Percentiles rank a stretch among this genome's conserved stretches.
These are phyloP conservation scores for Scheffersomyces illinoinensis DNA, from an alignment of 1,139 yeast genomes.

Conservation along the genomic window DNA sequence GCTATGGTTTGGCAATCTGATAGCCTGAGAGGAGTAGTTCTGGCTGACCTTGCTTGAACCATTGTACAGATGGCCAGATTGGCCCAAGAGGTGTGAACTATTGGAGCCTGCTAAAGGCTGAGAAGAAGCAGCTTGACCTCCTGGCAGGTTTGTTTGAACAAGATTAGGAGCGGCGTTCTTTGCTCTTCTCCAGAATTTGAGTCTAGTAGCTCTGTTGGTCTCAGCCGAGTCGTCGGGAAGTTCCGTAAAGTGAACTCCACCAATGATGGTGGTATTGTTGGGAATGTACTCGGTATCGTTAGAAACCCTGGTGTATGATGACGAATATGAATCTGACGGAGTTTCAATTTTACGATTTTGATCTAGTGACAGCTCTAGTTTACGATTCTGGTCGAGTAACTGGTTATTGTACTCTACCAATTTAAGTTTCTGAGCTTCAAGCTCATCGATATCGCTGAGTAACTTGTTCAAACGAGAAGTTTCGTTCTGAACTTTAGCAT, in stretches of 20 bases:
- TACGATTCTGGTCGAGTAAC: conserved; percentile 1
- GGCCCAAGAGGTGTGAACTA: neutral
- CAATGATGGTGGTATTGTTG: neutral
- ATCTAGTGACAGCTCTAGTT: neutral
- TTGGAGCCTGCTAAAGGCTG: neutral
- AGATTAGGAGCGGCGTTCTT: conserved; percentile 20
- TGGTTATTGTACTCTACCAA: neutral
- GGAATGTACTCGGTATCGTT: neutral
- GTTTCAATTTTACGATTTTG: neutral
- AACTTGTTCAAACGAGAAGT: neutral
- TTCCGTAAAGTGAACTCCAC: neutral
- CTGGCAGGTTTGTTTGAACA: conserved; percentile 6
- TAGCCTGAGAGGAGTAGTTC: conserved; percentile 14
- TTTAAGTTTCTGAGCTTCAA: neutral
- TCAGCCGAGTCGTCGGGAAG: conserved; percentile 20
- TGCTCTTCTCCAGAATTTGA: conserved; percentile 58
- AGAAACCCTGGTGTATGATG: neutral
- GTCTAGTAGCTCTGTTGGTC: conserved; percentile 46
- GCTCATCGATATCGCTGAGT: neutral
- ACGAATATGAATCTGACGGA: neutral
- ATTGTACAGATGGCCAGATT: conserved; percentile 1
- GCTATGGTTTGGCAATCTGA: conserved; percentile 12
- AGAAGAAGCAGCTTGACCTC: conserved; percentile 1
- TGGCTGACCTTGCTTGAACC: conserved; percentile 15
- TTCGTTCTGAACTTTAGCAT: conserved; percentile 24